phyloP scores from a whole-genome alignment of 176 grass and related monocot species.

The Urochloa ruziziensis region DNA sequence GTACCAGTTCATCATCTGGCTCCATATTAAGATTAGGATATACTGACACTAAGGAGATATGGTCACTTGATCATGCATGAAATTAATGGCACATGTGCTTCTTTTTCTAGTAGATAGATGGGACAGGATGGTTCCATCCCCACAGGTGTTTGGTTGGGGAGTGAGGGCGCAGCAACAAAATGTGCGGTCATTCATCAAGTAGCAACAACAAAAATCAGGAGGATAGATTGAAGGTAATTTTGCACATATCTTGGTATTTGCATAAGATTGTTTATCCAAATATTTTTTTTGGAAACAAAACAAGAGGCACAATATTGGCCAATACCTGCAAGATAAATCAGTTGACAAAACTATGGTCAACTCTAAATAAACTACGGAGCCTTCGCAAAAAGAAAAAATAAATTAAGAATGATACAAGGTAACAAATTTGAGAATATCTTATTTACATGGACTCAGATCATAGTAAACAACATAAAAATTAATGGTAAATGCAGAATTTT shows the following conservation, averaged over 20 bases:
- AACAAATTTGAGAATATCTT: constrained; percentile 9
- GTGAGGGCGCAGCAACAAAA: constrained; percentile 18
- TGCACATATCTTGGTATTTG: constrained; percentile 19
- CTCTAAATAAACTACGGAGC: constrained; percentile 1
- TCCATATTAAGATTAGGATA: constrained; percentile 2
- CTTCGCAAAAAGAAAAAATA: not conserved
- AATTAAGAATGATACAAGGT: not conserved
- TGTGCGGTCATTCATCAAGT: not conserved
- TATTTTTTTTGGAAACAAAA: constrained; percentile 30
- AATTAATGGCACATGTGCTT: not conserved
- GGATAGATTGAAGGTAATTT: constrained; percentile 30
- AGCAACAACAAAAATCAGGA: constrained; percentile 22
- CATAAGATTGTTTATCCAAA: constrained; percentile 21
- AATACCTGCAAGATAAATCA: constrained; percentile 69
- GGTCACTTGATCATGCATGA: constrained; percentile 14
- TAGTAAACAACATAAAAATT: constrained; percentile 1
- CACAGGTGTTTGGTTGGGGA: not conserved
- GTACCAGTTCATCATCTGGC: constrained; percentile 8
- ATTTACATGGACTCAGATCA: not conserved
- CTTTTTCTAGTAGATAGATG: constrained; percentile 24
- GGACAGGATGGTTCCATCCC: too few relatives aligned
- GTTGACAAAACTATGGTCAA: constrained; percentile 30
- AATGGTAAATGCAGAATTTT: not conserved
- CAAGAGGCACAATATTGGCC: constrained; percentile 29
- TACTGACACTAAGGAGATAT: not conserved